A percentile compares a stretch with the other conserved stretches of the same genome.
These are phyloP conservation scores for Fragaria nilgerrensis DNA, from an alignment of 306 rosid genomes.

Conservation along the genomic window DNA sequence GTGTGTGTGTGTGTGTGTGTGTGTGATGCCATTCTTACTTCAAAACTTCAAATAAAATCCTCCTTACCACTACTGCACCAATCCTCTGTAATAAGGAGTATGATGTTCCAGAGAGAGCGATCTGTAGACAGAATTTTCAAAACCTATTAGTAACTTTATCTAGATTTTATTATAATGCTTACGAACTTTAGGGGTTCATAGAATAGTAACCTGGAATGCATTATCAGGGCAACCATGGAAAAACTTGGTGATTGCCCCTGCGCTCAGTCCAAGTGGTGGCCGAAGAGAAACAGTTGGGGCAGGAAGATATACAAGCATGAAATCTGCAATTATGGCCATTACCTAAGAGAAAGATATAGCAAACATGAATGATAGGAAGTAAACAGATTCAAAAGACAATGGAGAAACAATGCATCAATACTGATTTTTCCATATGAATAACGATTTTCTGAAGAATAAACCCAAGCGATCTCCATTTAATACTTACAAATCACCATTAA, in stretches of 20 bases:
- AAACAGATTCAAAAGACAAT: conserved; percentile 9
- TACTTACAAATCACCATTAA: background rate
- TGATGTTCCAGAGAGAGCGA: conserved; percentile 42
- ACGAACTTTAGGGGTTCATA: background rate
- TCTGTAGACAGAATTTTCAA: conserved; percentile 24
- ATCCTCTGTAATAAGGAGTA: conserved; percentile 41
- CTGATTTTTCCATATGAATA: background rate
- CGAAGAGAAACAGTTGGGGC: conserved; percentile 92
- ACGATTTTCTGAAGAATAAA: background rate
- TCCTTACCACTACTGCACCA: conserved; percentile 67
- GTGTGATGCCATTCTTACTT: conserved; percentile 9
- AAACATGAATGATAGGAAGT: background rate
- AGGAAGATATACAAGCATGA: conserved; percentile 90
- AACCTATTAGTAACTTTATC: conserved; percentile 13
- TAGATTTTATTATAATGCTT: conserved; percentile 2
- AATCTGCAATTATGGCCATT: conserved; percentile 95
- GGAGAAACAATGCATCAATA: background rate
- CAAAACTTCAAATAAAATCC: conserved; percentile 14
- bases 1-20: too few species aligned
- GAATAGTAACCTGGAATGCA: conserved; percentile 76
- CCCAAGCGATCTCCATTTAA: background rate
- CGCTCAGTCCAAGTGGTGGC: conserved; percentile 57
- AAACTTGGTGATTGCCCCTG: conserved; percentile 75
- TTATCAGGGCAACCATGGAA: conserved; percentile 97
- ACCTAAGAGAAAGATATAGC: conserved; percentile 38